Evolutionary conservation across 163 green algal genomes (phyloP).

Genomic region (Volvox carteri): DNA sequence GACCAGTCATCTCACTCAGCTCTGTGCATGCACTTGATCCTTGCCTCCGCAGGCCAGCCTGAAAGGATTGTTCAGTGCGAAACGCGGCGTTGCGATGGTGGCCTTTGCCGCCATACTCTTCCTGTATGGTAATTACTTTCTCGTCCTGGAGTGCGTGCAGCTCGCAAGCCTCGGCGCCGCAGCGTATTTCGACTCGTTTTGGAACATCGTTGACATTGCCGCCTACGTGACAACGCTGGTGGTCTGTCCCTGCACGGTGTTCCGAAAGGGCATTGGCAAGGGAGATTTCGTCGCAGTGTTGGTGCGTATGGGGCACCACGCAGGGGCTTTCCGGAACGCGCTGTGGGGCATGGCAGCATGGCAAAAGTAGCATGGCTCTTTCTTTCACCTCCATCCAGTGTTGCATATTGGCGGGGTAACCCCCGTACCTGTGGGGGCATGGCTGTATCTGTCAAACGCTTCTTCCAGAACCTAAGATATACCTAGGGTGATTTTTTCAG

Average conservation of each 20-base stretch:
- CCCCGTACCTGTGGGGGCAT: too few relatives aligned
- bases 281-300: constrained; percentile 37
- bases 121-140: constrained; percentile 57
- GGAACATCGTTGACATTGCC: constrained; percentile 59
- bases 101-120: constrained; percentile 50
- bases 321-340: background rate
- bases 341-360: too few relatives aligned
- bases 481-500: too few relatives aligned
- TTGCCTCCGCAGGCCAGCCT: background rate
- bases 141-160: constrained; percentile 59
- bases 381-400: too few relatives aligned
- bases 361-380: too few relatives aligned
- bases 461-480: too few relatives aligned
- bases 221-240: constrained; percentile 61
- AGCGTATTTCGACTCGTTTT: constrained; percentile 61
- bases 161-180: constrained; percentile 41
- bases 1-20: too few relatives aligned
- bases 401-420: too few relatives aligned
- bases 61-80: background rate
- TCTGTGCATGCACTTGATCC: background rate
- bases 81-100: constrained; percentile 26
- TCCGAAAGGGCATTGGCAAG: constrained; percentile 33
- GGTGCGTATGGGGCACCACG: constrained; percentile 2
- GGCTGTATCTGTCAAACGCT: too few relatives aligned
- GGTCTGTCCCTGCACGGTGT: constrained; percentile 56